Evolutionary conservation across 2,329 filamentous ascomycete species (phyloP), one percentile per base, ranked within the genome.

Genomic region (Akanthomyces uredinophilus): DNA sequence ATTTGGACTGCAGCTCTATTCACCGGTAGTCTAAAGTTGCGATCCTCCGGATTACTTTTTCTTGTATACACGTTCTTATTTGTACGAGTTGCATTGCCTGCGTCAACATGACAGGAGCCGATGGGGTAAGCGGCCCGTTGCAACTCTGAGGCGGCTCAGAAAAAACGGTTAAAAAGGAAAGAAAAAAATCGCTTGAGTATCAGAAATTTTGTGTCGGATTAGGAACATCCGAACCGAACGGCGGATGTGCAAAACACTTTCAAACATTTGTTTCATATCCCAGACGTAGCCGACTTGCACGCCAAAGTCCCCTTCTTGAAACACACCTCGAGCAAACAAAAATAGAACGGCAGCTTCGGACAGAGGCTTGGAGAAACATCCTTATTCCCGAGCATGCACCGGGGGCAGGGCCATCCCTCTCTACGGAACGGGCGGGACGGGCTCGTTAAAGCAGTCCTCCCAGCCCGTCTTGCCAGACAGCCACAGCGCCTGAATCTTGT

Each of bases 181-280:
- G 2, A 35, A 35, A 35, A 35, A 35, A n/a, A 4, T 47, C 41
- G 35, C 13, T 46, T 18, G 53, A 22, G 35, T 46, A 22, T 5
- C 39, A 29, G 46, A 29, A 49, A 24, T 37, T 14, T 10, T 44
- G 39, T 44, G 20, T 55, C 52, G 20, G 10, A 10, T 1, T 20
- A 4, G 10, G 16, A 5, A 55, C 18, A 27, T 8, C 18, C 41
- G 27, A 27, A 18, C 18, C 14, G 29, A 3, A 16, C 18, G 43
- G 46, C 32, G 10, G 56, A 32, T 59, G 51, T 20, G 22, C 56
- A 29, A 59, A 59, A 51, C 56, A 8, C 32, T 6, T 29, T 18
- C 18, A 32, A 41, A 57, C 8, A 29, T n/a, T 51, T 43, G 56
- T 59, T 51, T 59, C 56, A 50, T n/a, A 59, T 59, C 10, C 47